phyloP scores from a whole-genome alignment of 257 asterid genomes.

The Gentiana macrophylla region DNA sequence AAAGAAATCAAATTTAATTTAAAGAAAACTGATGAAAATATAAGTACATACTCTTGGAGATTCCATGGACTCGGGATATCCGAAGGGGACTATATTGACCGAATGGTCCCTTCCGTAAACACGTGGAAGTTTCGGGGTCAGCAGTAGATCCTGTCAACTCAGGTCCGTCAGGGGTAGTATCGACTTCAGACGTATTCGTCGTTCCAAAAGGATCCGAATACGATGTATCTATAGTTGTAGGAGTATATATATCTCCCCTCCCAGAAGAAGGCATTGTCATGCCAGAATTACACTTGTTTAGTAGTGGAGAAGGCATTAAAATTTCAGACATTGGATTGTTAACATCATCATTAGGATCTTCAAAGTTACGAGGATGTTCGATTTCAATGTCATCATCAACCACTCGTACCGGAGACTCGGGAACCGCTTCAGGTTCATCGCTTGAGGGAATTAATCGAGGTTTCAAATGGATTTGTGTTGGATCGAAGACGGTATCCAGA shows the following conservation, averaged over 20 bases:
- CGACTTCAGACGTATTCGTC: constrained; percentile 7
- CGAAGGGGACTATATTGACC: constrained; percentile 31
- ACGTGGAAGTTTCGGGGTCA: constrained; percentile 46
- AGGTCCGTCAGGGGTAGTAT: constrained; percentile 18
- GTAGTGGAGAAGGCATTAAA: constrained; percentile 25
- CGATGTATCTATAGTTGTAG: constrained; percentile 23
- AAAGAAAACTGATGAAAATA: background rate
- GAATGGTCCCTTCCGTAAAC: constrained; percentile 16
- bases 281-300: constrained; percentile 10
- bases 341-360: constrained; percentile 15
- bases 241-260: constrained; percentile 30
- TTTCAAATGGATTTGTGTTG: constrained; percentile 30
- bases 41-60: constrained; percentile 51
- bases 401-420: constrained; percentile 15
- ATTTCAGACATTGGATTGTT: constrained; percentile 16
- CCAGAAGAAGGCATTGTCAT: constrained; percentile 11
- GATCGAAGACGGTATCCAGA: constrained; percentile 23
- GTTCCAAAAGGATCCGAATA: background rate
- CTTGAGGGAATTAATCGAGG: constrained; percentile 19
- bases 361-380: constrained; percentile 38
- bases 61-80: constrained; percentile 48
- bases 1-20: background rate
- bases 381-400: constrained; percentile 22
- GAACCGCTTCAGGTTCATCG: constrained; percentile 21
- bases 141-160: constrained; percentile 35